Conservation (phyloP, 2,329 filamentous ascomycete species). For the Fusarium sp. region DNA sequence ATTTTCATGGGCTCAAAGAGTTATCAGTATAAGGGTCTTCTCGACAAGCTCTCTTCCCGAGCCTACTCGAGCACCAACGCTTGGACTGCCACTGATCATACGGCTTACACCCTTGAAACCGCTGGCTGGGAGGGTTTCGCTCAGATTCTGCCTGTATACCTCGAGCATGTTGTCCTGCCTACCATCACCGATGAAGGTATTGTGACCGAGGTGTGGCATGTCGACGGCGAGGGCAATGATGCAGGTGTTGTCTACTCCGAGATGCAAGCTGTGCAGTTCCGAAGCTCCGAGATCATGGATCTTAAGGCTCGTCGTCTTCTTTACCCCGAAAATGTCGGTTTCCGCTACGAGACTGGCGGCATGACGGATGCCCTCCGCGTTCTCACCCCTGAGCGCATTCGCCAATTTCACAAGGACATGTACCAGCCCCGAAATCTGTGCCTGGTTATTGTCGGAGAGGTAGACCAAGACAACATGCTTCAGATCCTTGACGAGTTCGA, state of each 20-base stretch:
- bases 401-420: conserved; percentile 96
- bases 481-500: conserved; percentile 91
- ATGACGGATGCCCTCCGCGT: conserved; percentile 94
- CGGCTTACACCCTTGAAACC: conserved; percentile 94
- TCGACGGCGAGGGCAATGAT: conserved; percentile 94
- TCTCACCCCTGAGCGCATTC: conserved; percentile 89
- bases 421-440: conserved; percentile 98
- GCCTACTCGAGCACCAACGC: conserved; percentile 97
- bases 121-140: conserved; percentile 98
- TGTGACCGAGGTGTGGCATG: conserved; percentile 95
- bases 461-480: conserved; percentile 86
- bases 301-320: conserved; percentile 83
- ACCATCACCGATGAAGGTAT: conserved; percentile 94
- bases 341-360: conserved; percentile 97
- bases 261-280: conserved; percentile 97
- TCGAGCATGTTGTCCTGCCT: conserved; percentile 93
- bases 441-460: conserved; percentile 91
- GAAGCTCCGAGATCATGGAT: conserved; percentile 88
- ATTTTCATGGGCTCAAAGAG: conserved; percentile 93
- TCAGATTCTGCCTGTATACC: conserved; percentile 92
- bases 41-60: conserved; percentile 93
- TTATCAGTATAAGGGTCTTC: conserved; percentile 94
- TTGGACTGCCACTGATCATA: conserved; percentile 97
- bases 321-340: conserved; percentile 92
- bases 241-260: conserved; percentile 98